phyloP scores from a whole-genome alignment of 2,329 filamentous ascomycete genomes.

The Botryotinia convoluta region DNA sequence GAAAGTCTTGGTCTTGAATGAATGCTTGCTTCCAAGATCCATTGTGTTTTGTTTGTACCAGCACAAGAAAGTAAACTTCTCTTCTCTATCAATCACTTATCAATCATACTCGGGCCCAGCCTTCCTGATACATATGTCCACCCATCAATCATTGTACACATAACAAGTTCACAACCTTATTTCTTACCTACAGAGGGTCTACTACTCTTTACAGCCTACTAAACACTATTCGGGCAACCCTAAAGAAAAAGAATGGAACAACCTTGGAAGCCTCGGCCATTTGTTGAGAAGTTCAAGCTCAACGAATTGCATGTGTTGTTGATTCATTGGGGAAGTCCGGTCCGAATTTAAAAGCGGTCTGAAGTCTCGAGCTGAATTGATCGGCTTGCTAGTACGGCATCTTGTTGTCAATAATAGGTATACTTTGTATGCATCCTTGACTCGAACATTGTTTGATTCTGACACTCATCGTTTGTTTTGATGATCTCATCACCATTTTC shows the following conservation, averaged over 20 bases:
- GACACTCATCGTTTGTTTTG: background rate
- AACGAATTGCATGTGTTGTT: constrained; percentile 19
- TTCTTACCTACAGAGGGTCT: background rate
- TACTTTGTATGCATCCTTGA: background rate
- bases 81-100: background rate
- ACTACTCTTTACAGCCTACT: background rate
- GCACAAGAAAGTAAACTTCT: background rate
- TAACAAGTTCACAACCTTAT: background rate
- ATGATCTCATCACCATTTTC: background rate
- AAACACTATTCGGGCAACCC: background rate
- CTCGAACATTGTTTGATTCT: background rate
- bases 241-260: background rate
- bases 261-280: constrained; percentile 10
- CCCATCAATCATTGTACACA: background rate
- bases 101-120: background rate
- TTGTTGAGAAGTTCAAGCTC: constrained; percentile 19
- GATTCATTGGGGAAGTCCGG: constrained; percentile 8
- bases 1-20: background rate
- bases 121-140: background rate
- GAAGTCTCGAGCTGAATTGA: background rate
- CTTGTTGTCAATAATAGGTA: background rate
- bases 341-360: background rate
- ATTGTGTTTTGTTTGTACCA: background rate
- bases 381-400: background rate
- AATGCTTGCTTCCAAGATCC: background rate